Base-by-base conservation (phyloP, 2,329 filamentous ascomycete genomes). In the Calonectria hawksworthii region DNA sequence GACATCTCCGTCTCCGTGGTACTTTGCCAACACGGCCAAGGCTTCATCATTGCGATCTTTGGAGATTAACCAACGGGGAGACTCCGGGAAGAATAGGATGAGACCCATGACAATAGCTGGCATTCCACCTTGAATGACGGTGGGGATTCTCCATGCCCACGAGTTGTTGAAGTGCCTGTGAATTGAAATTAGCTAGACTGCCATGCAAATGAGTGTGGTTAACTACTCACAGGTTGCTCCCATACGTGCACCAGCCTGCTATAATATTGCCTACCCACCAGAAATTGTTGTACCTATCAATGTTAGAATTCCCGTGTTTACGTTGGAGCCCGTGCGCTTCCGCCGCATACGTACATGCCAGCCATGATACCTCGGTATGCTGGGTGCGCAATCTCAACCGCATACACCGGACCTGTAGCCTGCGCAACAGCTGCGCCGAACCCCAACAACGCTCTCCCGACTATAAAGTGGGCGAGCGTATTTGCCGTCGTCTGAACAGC, bases 361-460 rank as follows among this genome's bases (percentile, higher is more conserved):
- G 47, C 65, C 21, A 26, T 51, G 13, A 70, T 30, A n/a, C 67
- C 67, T 21, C 65, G 28, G n/a, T 54, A 70, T 18, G 67, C 36
- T 10, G 51, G 52, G 77, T 88, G 86, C 65, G 84, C 84, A 30
- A 88, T 84, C 78, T 89, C 88, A 26, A 87, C 84, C 21, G 87
- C 86, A 77, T 88, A 88, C 77, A 85, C 86, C 26, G 86, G 86
- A 14, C 85, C 86, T n/a, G 86, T 86, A 16, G 85, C 83, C 6
- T 85, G 84, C 32, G 86, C 85, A 74, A 89, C 85, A 59, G 86
- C 85, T 34, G 88, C 87, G 63, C 80, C 80, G 50, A 81, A 92
- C 68, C 92, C 91, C 2, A 93, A 87, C 26, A 93, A 82, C 83
- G 93, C 92, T 32, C 91, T 88, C 26, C 90, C 91, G 59, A 87